Evolutionary conservation across 352 stramenopile species (phyloP).

Genomic region (Pythium pyrilobum): DNA sequence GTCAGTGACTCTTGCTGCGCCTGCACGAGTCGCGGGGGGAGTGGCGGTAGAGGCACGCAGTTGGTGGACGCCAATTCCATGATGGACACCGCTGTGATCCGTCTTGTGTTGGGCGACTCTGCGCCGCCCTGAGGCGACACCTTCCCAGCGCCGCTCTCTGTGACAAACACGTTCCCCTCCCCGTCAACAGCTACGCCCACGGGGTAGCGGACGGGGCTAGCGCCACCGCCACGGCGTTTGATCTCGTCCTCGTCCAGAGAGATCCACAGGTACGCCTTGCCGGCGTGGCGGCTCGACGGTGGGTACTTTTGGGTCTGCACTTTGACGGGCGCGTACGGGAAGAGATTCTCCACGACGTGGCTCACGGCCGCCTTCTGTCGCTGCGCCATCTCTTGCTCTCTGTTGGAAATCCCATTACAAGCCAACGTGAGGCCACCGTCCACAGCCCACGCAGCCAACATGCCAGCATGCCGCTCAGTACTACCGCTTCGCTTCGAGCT

Average conservation of each 20-base stretch:
- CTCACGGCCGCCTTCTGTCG: conserved; percentile 49
- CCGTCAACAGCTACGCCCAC: conserved; percentile 60
- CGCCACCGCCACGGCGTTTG: conserved; percentile 35
- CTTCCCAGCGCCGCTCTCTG: conserved; percentile 19
- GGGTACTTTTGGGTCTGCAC: conserved; percentile 72
- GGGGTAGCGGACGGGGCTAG: conserved; percentile 53
- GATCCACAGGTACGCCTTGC: conserved; percentile 73
- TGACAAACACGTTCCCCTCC: conserved; percentile 72
- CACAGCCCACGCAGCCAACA: too few species aligned
- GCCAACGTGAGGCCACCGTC: too few species aligned
- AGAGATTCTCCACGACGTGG: conserved; percentile 76
- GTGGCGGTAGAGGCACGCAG: conserved; percentile 23
- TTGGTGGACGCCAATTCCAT: conserved; percentile 47
- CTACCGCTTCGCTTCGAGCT: conserved; percentile 53
- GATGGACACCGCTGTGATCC: conserved; percentile 63
- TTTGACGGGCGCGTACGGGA: conserved; percentile 67
- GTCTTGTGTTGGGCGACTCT: conserved; percentile 22
- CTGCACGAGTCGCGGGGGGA: conserved; percentile 40
- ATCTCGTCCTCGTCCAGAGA: conserved; percentile 62
- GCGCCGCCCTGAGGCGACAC: neutral
- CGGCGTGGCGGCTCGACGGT: conserved; percentile 43
- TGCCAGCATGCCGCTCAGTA: too few species aligned
- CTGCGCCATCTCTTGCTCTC: conserved; percentile 36
- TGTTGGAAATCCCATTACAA: neutral
- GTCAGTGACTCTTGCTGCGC: conserved; percentile 44